A percentile compares a stretch with the other conserved stretches of the same genome.
Conservation (phyloP, 495 filamentous ascomycete species). For the Astrothelium subdiscretum region DNA sequence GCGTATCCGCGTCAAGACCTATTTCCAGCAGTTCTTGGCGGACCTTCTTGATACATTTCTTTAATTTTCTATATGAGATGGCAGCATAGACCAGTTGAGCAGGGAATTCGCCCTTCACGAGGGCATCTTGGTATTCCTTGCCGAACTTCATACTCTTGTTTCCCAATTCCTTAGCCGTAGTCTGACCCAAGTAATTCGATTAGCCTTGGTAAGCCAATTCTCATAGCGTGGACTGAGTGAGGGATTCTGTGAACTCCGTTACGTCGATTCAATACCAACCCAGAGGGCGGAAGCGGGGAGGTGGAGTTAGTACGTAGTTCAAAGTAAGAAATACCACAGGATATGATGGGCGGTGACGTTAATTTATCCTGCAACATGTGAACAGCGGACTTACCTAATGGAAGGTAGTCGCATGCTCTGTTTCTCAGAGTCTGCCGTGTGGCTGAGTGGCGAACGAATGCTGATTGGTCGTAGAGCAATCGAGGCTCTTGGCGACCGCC, state of each 20-base stretch:
- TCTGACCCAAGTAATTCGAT: not conserved
- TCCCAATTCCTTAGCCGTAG: not conserved
- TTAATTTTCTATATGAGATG: slow-evolving; percentile 61
- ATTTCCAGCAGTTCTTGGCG: slow-evolving; percentile 45
- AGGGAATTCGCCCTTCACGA: slow-evolving; percentile 45
- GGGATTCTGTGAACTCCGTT: not conserved
- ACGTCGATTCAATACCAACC: not conserved
- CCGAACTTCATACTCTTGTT: slow-evolving; percentile 56
- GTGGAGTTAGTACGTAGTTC: not conserved
- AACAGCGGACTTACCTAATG: no score
- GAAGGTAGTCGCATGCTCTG: not conserved
- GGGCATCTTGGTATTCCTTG: slow-evolving; percentile 49
- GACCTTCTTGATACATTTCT: slow-evolving; percentile 64
- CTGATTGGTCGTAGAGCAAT: not conserved
- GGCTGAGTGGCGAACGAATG: not conserved
- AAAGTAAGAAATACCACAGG: not conserved
- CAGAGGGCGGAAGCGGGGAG: not conserved
- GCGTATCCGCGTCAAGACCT: slow-evolving; percentile 50
- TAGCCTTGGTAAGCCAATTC: not conserved
- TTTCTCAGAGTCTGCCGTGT: not conserved
- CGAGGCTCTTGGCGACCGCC: not conserved
- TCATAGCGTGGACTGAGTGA: not conserved
- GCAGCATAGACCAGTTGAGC: slow-evolving; percentile 56
- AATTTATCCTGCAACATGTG: no score
- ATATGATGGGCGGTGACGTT: not conserved